These are phyloP conservation scores for Boeremia lycopersici DNA, from an alignment of 2,329 filamentous ascomycete genomes.

Conservation along the genomic window DNA sequence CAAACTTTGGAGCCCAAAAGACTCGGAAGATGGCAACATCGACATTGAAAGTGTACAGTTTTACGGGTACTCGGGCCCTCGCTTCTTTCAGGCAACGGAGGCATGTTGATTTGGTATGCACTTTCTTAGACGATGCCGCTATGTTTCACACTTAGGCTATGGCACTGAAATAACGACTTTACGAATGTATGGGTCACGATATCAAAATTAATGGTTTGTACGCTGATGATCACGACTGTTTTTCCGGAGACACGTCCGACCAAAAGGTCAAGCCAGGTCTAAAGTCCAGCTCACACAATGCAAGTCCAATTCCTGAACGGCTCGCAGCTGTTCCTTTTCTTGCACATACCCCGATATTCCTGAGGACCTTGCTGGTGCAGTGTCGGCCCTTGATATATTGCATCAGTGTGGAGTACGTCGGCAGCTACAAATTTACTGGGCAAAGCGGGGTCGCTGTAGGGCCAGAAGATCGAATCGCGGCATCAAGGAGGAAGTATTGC, in stretches of 20 bases:
- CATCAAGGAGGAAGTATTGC: neutral
- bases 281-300: too few species aligned
- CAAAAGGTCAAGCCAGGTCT: neutral
- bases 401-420: neutral
- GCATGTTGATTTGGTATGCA: constrained; percentile 23
- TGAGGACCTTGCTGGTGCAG: constrained; percentile 2
- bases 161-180: neutral
- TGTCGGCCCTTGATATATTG: constrained; percentile 15
- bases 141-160: neutral
- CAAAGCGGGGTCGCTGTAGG: constrained; percentile 4
- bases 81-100: constrained; percentile 77
- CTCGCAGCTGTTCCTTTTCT: constrained; percentile 5
- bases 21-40: constrained; percentile 70
- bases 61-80: constrained; percentile 82
- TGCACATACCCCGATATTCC: neutral
- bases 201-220: neutral
- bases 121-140: neutral
- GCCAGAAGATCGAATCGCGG: neutral
- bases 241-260: neutral
- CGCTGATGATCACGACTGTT: neutral
- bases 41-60: constrained; percentile 87
- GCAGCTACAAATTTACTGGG: neutral
- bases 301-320: neutral
- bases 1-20: constrained; percentile 85
- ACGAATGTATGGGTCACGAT: constrained; percentile 1